Conservation (phyloP, 257 asterid genomes). For the Fraxinus quadrangulata region DNA sequence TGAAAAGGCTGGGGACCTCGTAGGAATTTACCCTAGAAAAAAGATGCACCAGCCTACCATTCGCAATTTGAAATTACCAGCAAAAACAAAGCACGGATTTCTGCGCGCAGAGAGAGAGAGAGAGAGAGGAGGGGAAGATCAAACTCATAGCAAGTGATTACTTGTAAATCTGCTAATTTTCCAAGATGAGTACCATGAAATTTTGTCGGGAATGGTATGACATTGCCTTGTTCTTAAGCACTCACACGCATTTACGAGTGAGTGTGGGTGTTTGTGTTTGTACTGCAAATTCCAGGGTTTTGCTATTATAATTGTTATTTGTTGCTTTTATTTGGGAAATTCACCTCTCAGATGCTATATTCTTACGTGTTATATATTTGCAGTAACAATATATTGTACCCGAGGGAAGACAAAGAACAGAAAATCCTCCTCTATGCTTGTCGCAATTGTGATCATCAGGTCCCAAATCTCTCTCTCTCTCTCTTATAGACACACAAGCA, state of each 20-base stretch:
- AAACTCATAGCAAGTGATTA: background rate
- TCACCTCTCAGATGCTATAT: background rate
- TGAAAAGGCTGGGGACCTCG: no score
- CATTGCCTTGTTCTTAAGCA: background rate
- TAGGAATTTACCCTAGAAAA: no score
- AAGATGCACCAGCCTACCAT: no score
- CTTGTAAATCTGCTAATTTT: background rate
- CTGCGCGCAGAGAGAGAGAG: background rate
- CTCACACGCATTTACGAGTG: background rate
- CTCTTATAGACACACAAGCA: no score
- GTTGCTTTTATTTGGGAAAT: background rate
- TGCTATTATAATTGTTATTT: background rate
- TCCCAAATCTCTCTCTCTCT: constrained; percentile 1
- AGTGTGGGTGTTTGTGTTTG: background rate
- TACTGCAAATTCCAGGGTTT: background rate
- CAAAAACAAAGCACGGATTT: background rate
- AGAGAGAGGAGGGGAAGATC: background rate
- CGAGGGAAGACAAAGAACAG: constrained; percentile 80
- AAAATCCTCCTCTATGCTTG: constrained; percentile 86
- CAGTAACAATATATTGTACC: constrained; percentile 83
- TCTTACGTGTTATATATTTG: background rate
- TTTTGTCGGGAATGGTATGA: constrained; percentile 96
- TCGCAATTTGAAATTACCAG: background rate
- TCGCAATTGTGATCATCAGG: constrained; percentile 94
- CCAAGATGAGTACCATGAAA: constrained; percentile 97